phyloP scores from a whole-genome alignment of 2,329 filamentous ascomycete species.

The Fusarium luffae region DNA sequence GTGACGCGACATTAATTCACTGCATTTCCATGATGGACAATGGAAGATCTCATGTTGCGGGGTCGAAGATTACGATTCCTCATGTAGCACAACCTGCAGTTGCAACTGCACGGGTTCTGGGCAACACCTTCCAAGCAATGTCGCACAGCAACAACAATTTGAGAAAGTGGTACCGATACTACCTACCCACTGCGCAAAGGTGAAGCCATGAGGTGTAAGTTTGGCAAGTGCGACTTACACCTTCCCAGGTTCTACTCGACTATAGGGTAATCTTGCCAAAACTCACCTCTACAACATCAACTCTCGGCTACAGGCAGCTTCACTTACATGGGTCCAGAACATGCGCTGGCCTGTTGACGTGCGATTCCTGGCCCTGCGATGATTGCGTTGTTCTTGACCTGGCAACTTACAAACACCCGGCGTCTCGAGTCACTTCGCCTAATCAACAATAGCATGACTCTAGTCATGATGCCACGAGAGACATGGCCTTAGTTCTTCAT shows the following conservation, averaged over 20 bases:
- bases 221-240: neutral
- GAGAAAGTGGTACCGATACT: neutral
- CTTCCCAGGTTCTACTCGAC: neutral
- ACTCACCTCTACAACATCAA: neutral
- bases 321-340: slow-evolving; percentile 2
- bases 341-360: slow-evolving; percentile 6
- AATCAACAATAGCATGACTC: slow-evolving; percentile 1
- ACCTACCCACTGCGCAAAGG: neutral
- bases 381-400: neutral
- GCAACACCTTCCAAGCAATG: slow-evolving; percentile 12
- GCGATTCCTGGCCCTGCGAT: neutral
- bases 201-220: neutral
- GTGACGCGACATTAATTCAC: slow-evolving; percentile 17
- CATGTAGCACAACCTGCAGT: slow-evolving; percentile 18
- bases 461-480: slow-evolving; percentile 4
- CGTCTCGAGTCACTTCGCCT: slow-evolving; percentile 13
- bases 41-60: slow-evolving; percentile 27
- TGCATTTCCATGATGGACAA: slow-evolving; percentile 1
- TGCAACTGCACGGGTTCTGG: neutral
- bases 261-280: slow-evolving; percentile 26
- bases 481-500: slow-evolving; percentile 11
- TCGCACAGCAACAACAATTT: slow-evolving; percentile 15
- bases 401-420: neutral
- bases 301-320: slow-evolving; percentile 9
- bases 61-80: slow-evolving; percentile 18